These are phyloP conservation scores for Effrenium voratum DNA, from an alignment of 73 alveolate genomes.

Conservation along the genomic window DNA sequence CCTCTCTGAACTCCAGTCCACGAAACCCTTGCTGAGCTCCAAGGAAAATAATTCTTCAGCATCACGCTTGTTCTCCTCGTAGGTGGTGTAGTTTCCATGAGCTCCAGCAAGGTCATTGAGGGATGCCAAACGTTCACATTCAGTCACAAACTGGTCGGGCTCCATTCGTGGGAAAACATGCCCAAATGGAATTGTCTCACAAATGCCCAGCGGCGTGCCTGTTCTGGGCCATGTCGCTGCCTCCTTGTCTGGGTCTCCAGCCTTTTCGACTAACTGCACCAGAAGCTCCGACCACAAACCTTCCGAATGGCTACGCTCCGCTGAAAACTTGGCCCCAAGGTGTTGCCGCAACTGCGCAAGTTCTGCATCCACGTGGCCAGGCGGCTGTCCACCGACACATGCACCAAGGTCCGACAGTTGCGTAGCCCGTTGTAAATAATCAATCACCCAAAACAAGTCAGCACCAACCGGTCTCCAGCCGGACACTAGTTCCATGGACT, in stretches of 20 bases:
- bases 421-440: no score
- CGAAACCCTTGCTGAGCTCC: slow-evolving; percentile 11
- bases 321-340: no score
- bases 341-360: no score
- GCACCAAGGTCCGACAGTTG: no score
- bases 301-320: no score
- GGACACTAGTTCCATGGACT: not conserved
- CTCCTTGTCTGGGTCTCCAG: not conserved
- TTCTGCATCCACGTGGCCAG: no score
- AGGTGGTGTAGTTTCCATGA: slow-evolving; percentile 12
- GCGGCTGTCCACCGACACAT: no score
- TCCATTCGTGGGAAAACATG: not conserved
- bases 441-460: no score
- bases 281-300: not conserved
- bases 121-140: not conserved
- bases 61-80: not conserved
- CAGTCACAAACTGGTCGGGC: not conserved
- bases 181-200: not conserved
- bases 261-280: not conserved
- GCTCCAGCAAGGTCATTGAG: not conserved
- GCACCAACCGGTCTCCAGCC: slow-evolving; percentile 15
- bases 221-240: slow-evolving; percentile 15
- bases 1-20: not conserved
- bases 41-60: not conserved
- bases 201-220: slow-evolving; percentile 33